Conservation (phyloP, 768 basidiomycete genomes). For the Boletus reticulatus region DNA sequence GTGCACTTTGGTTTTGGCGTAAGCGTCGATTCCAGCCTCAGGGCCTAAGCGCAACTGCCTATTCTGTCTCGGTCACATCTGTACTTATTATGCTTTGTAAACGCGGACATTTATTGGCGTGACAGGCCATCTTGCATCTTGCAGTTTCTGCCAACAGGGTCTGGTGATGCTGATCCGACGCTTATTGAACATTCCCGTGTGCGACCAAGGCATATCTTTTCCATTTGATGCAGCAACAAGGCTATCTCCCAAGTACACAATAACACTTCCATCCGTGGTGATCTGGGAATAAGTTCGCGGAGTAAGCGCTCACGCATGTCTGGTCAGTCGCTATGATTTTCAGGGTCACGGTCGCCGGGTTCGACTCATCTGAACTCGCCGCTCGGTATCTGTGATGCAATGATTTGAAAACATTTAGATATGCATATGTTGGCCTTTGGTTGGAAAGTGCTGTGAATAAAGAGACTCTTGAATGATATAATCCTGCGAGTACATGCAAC, state of each 20-base stretch:
- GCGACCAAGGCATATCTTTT: neutral
- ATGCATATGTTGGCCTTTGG: neutral
- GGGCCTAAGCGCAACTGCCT: neutral
- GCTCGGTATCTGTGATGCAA: neutral
- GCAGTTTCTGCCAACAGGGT: no score
- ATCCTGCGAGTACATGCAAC: constrained; percentile 75
- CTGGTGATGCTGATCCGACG: neutral
- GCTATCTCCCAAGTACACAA: neutral
- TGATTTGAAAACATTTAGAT: neutral
- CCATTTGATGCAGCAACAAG: neutral
- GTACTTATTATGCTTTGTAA: neutral
- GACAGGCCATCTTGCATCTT: no score
- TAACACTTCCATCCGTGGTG: neutral
- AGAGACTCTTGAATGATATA: no score
- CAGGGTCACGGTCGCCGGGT: neutral
- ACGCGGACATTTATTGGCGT: no score
- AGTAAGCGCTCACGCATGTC: neutral
- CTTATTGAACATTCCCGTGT: neutral
- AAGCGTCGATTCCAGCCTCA: neutral
- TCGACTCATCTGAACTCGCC: neutral
- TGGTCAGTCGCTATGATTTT: neutral
- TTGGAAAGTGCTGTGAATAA: constrained; percentile 10
- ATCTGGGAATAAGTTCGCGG: neutral
- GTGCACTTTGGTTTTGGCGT: neutral
- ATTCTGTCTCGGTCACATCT: neutral